Evolutionary conservation across 768 basidiomycete species (phyloP).

Genomic region (Trametes cingulata): DNA sequence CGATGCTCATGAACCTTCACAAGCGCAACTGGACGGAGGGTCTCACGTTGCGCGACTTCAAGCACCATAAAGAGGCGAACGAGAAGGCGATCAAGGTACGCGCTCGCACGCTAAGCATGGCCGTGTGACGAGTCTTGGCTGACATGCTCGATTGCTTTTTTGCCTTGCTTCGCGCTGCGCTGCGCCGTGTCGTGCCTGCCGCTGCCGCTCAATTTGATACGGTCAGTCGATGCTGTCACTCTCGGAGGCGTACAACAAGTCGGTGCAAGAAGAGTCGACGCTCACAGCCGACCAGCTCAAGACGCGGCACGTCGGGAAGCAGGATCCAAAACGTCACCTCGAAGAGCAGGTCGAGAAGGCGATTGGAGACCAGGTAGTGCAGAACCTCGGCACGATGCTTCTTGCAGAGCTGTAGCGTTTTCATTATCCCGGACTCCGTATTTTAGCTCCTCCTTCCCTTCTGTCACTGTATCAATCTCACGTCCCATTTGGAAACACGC

Average conservation of each 20-base stretch:
- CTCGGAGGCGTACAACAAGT: conserved; percentile 95
- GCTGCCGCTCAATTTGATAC: neutral
- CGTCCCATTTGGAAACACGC: conserved; percentile 2
- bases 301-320: conserved; percentile 96
- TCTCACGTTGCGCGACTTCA: conserved; percentile 87
- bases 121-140: conserved; percentile 18
- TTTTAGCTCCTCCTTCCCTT: conserved; percentile 8
- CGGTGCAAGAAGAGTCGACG: conserved; percentile 97
- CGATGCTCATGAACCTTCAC: conserved; percentile 99
- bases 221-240: conserved; percentile 87
- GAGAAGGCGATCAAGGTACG: conserved; percentile 93
- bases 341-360: conserved; percentile 98
- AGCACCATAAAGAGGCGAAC: conserved; percentile 82
- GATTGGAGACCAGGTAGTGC: conserved; percentile 96
- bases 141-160: neutral
- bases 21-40: conserved; percentile 99
- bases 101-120: conserved; percentile 25
- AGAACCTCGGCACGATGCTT: conserved; percentile 93
- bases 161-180: neutral
- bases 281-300: conserved; percentile 91
- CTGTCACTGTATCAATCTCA: conserved; percentile 8
- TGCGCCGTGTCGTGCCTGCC: conserved; percentile 6
- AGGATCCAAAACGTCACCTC: conserved; percentile 96
- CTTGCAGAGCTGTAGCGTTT: conserved; percentile 77
- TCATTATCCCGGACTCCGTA: conserved; percentile 21